Conservation (phyloP, 2,329 filamentous ascomycete species). For the Ophiocordyceps robertsii region DNA sequence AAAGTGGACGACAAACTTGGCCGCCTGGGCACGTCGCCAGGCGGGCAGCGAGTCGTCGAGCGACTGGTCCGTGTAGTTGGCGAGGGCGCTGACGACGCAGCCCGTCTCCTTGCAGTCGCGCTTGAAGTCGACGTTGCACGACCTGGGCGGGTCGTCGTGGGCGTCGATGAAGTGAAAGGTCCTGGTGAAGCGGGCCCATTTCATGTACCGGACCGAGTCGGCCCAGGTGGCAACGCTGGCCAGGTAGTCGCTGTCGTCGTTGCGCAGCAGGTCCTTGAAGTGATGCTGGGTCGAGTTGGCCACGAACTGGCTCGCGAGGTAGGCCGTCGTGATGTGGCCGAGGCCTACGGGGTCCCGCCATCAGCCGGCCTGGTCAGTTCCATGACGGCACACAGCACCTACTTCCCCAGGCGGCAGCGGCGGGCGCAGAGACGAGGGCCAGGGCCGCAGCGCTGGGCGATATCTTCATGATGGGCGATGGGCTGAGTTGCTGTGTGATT, state of each 20-base stretch:
- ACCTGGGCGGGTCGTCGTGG: constrained; percentile 44
- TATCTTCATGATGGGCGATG: constrained; percentile 16
- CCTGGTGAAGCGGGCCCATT: constrained; percentile 46
- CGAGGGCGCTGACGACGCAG: constrained; percentile 48
- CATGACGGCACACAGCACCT: constrained; percentile 4
- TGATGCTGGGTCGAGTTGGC: constrained; percentile 38
- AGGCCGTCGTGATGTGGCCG: constrained; percentile 53
- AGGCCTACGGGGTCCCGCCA: constrained; percentile 27
- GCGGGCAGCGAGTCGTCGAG: constrained; percentile 29
- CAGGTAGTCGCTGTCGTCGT: constrained; percentile 42
- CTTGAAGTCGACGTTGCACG: constrained; percentile 42
- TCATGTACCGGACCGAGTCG: constrained; percentile 51
- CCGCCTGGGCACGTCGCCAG: constrained; percentile 40
- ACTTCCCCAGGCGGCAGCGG: constrained; percentile 28
- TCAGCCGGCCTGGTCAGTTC: not conserved
- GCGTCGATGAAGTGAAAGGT: constrained; percentile 59
- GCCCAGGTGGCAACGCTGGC: constrained; percentile 54
- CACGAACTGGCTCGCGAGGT: constrained; percentile 48
- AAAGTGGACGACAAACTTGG: constrained; percentile 57
- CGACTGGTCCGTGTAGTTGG: constrained; percentile 45
- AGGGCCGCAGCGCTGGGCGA: constrained; percentile 14
- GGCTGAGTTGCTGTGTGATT: not conserved
- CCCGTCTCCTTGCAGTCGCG: constrained; percentile 49
- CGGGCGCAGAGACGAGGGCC: constrained; percentile 18
- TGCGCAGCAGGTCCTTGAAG: constrained; percentile 43